Base-by-base conservation (phyloP, 306 rosid species). In the Vigna unguiculata region DNA sequence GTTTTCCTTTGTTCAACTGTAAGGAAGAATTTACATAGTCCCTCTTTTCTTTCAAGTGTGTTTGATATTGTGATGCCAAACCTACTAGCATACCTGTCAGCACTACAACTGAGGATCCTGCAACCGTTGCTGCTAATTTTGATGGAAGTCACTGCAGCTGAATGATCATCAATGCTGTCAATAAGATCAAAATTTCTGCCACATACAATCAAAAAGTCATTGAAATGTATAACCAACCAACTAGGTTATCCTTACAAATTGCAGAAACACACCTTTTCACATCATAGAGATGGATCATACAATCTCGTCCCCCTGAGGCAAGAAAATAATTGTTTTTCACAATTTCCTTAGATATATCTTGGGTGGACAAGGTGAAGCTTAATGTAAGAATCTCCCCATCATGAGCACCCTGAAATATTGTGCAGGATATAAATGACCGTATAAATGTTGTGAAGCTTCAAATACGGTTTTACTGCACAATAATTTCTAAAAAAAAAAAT, bases 361-460 rank as follows among this genome's bases (percentile, higher is more conserved):
- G 82, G 40, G 78, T 79, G 63, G 80, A 60, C 78, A 75, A 75
- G 80, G 78, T 81, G 80, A 91, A 91, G 85, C 90, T 85, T 80
- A 91, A 80, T 75, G 93, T 84, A 71, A 91, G 90, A 77, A 91
- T 85, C 83, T 91, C 97, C n/a, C 91, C 84, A 64, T 82, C 90
- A 86, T 91, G 97, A 75, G 86, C 92, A 66, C 88, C 89, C 97
- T 91, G 87, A 84, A 79, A 84, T 59, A 51, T 69, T 49, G 62
- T 54, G 72, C 28, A 72, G 69, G 57, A 69, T 41, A 38, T 58
- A 79, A 72, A 64, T 43, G 47, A 36, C 76, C 54, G 74, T 52
- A 70, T 70, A 21, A 60, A 69, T 28, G 46, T 20, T 38, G 40
- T 21, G 59, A 66, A 49, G 66, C 75, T 36, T 70, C 82, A 71